phyloP scores from a whole-genome alignment of 495 filamentous ascomycete species.

The Aspergillus cavernicola region DNA sequence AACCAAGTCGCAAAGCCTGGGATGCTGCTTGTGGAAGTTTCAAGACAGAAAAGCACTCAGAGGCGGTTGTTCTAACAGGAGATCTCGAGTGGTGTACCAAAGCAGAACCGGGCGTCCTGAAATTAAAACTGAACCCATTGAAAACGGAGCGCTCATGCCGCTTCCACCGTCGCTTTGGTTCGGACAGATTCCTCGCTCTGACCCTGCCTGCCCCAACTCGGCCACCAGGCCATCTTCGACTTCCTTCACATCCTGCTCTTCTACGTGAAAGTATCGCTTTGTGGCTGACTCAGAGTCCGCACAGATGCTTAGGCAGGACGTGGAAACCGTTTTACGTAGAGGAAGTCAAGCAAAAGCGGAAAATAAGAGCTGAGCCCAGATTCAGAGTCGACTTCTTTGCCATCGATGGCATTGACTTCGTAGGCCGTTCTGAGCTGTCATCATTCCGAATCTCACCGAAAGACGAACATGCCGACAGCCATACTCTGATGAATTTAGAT shows the following conservation, averaged over 20 bases:
- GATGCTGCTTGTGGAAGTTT: slow-evolving; percentile 34
- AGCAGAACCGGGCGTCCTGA: slow-evolving; percentile 35
- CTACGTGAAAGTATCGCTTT: slow-evolving; percentile 33
- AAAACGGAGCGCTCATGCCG: slow-evolving; percentile 44
- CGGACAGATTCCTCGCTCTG: slow-evolving; percentile 44
- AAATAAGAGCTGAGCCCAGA: slow-evolving; percentile 24
- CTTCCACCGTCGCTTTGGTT: slow-evolving; percentile 46
- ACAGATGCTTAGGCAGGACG: slow-evolving; percentile 38
- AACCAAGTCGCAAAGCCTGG: slow-evolving; percentile 38
- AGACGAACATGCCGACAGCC: slow-evolving; percentile 21
- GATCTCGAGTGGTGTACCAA: slow-evolving; percentile 37
- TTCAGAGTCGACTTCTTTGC: slow-evolving; percentile 54
- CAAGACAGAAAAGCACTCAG: slow-evolving; percentile 33
- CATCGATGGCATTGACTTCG: slow-evolving; percentile 44
- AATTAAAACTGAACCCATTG: slow-evolving; percentile 39
- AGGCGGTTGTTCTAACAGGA: slow-evolving; percentile 41
- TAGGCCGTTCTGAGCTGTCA: slow-evolving; percentile 1
- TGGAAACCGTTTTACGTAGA: slow-evolving; percentile 50
- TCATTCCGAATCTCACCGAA: slow-evolving; percentile 19
- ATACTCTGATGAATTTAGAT: slow-evolving; percentile 36
- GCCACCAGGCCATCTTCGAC: slow-evolving; percentile 33
- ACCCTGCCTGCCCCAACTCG: slow-evolving; percentile 35
- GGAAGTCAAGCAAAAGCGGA: slow-evolving; percentile 36
- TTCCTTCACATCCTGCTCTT: slow-evolving; percentile 19
- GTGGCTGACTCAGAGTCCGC: slow-evolving; percentile 42